Evolutionary conservation across 805 yeast species (phyloP).

Genomic region (Komagataella populi): DNA sequence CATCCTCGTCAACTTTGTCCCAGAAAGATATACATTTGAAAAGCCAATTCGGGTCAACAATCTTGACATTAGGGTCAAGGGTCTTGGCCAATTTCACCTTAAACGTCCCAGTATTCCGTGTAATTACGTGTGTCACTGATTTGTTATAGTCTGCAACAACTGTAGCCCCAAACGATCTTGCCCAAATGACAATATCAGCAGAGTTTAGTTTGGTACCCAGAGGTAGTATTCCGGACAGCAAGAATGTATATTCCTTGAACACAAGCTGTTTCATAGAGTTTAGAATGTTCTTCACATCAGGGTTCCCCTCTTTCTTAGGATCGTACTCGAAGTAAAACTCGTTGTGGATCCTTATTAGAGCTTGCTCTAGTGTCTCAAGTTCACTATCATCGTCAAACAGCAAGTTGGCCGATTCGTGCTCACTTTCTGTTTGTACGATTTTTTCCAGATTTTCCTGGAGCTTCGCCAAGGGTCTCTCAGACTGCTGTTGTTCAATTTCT

Average conservation of each 20-base stretch:
- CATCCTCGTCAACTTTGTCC: slow-evolving; percentile 52
- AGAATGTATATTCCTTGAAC: slow-evolving; percentile 51
- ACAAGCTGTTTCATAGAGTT: slow-evolving; percentile 63
- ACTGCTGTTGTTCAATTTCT: slow-evolving; percentile 66
- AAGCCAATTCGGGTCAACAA: slow-evolving; percentile 90
- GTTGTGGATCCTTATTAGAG: slow-evolving; percentile 49
- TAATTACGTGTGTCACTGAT: slow-evolving; percentile 78
- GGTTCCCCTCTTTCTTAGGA: slow-evolving; percentile 8
- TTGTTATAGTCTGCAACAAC: slow-evolving; percentile 61
- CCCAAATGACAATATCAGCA: slow-evolving; percentile 89
- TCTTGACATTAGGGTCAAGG: slow-evolving; percentile 42
- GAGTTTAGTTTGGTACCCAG: slow-evolving; percentile 56
- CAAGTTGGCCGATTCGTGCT: slow-evolving; percentile 23
- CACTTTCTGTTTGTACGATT: slow-evolving; percentile 21
- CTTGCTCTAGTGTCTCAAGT: slow-evolving; percentile 44
- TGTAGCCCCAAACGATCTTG: slow-evolving; percentile 79
- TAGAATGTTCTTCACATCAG: slow-evolving; percentile 52
- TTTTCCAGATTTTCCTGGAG: slow-evolving; percentile 62
- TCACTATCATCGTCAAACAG: slow-evolving; percentile 76
- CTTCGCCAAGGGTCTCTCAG: slow-evolving; percentile 74
- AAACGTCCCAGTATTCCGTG: slow-evolving; percentile 66
- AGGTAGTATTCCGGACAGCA: slow-evolving; percentile 86
- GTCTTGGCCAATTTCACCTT: slow-evolving; percentile 74
- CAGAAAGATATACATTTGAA: slow-evolving; percentile 75
- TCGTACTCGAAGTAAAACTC: slow-evolving; percentile 46